Evolutionary conservation across 2,329 filamentous ascomycete species (phyloP), one percentile per base, ranked within the genome.

Genomic region (Lachnellula hyalina): DNA sequence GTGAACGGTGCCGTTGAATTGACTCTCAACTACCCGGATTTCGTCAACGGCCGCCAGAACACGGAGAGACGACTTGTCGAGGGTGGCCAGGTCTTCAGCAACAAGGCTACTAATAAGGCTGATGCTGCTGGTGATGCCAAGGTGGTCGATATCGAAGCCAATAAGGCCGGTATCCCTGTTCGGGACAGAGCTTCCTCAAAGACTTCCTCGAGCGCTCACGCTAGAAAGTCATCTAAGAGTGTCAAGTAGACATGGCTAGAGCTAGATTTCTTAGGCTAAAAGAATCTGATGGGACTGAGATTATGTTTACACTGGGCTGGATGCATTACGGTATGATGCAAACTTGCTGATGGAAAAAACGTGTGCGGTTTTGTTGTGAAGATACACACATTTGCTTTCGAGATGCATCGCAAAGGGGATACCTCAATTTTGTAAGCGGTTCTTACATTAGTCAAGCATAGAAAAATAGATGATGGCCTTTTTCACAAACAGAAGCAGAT

Each of bases 11-110:
- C 85, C 25, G 83, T 85, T 46, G 86, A 90, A 74, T 73, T 89
- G 56, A 89, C 86, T n/a, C 78, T 89, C 66, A 89, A 89, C 75
- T 87, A 89, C 73, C 86, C 86, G 42, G 86, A 89, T 71, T 89
- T 89, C 66, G 86, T 90, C 74, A 90, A 90, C 38, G 62, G 68
- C 15, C 68, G 72, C 53, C 57, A 71, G 51, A 74, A 74, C 54
- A 68, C 60, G 8, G 72, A 73, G 61, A 63, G 71, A 54, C 58
- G 70, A 52, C 66, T 73, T 21, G 50, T 69, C 15, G 70, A 73
- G 21, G 70, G 70, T 15, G 62, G 59, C 35, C 70, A 72, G 41
- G 35, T 64, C 11, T 69, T 69, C 60, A 56, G 51, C 34, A 68
- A 63, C 51, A 67, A 66, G 47, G 62, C 56, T 12, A 61, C 63